These are phyloP conservation scores for Saccharomycopsis malanga DNA, from an alignment of 805 yeast genomes.

Conservation along the genomic window DNA sequence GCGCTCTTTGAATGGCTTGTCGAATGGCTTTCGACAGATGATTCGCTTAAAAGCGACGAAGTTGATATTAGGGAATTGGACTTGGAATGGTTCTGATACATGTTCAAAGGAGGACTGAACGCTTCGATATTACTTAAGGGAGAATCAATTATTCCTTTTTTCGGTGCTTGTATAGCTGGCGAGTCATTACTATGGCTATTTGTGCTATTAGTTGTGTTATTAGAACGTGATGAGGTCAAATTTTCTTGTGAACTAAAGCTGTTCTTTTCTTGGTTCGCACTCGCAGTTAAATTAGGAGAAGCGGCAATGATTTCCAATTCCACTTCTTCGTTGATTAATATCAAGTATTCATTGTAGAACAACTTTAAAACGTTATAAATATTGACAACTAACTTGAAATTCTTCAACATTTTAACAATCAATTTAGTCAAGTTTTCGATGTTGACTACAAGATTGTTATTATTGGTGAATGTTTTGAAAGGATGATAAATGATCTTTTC, in stretches of 20 bases:
- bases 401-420: conserved; percentile 12
- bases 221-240: neutral
- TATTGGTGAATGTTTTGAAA: conserved; percentile 9
- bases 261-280: neutral
- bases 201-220: neutral
- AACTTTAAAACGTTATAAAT: conserved; percentile 20
- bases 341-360: conserved; percentile 21
- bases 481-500: conserved; percentile 16
- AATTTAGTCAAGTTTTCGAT: conserved; percentile 15
- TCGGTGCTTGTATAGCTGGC: neutral
- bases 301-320: conserved; percentile 20
- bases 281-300: conserved; percentile 3
- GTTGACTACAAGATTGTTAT: neutral
- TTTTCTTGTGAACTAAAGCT: neutral
- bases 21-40: neutral
- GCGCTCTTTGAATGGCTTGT: neutral
- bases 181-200: neutral
- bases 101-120: conserved; percentile 13
- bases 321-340: conserved; percentile 21
- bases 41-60: conserved; percentile 8
- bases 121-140: conserved; percentile 19
- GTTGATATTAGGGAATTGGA: conserved; percentile 10
- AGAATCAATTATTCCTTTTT: conserved; percentile 4
- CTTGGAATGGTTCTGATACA: conserved; percentile 13
- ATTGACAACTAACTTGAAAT: conserved; percentile 20